Evolutionary conservation across 805 yeast genomes (phyloP).

Genomic region (Metschnikowia lunata): DNA sequence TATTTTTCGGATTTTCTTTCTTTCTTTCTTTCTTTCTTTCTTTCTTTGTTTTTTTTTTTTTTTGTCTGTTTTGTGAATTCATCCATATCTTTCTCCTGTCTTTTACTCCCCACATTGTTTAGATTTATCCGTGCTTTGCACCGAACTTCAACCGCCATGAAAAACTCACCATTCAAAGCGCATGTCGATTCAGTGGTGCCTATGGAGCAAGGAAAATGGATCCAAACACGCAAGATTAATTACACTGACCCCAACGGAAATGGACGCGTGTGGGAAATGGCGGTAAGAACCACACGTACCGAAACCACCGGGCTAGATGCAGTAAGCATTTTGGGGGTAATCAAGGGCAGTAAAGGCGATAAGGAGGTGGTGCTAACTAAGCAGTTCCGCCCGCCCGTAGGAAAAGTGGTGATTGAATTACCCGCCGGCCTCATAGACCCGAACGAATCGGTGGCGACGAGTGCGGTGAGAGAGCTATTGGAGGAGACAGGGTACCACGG

Average conservation of each 20-base stretch:
- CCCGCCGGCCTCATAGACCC: conserved; percentile 96
- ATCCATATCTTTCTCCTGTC: neutral
- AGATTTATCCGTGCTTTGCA: neutral
- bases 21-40: neutral
- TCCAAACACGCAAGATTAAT: conserved; percentile 56
- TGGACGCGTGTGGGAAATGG: conserved; percentile 84
- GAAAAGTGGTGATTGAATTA: conserved; percentile 82
- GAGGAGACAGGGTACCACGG: conserved; percentile 96
- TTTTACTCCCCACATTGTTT: conserved; percentile 1
- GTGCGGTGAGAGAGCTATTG: conserved; percentile 81
- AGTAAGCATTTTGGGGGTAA: conserved; percentile 79
- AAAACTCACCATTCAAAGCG: conserved; percentile 33
- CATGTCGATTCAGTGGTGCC: conserved; percentile 29
- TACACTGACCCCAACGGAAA: conserved; percentile 71
- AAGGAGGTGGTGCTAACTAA: conserved; percentile 60
- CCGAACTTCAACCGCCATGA: conserved; percentile 1
- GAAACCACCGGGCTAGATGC: conserved; percentile 67
- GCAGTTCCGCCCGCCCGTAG: conserved; percentile 91
- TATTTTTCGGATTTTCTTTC: neutral
- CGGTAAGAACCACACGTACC: conserved; percentile 72
- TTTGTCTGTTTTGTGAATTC: neutral
- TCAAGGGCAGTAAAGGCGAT: conserved; percentile 44
- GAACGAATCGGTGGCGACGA: conserved; percentile 65
- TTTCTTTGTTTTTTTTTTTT: no score
- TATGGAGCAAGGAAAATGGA: conserved; percentile 40